Evolutionary conservation across 1,139 yeast genomes (phyloP).

Genomic region (Hemisphaericaspora xylofermentans): DNA sequence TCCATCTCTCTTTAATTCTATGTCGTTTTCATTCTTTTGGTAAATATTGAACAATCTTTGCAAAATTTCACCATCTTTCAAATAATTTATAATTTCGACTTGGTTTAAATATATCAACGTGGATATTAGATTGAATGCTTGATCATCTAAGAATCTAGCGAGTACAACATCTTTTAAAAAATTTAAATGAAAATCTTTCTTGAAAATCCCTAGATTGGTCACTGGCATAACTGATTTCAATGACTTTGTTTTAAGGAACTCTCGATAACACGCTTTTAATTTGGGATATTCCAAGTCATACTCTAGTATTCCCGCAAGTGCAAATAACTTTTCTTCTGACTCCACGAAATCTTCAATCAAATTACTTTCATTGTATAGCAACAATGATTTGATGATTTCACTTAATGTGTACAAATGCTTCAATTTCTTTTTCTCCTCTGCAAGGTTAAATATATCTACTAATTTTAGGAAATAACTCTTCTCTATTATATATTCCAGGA

Average conservation of each 20-base stretch:
- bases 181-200: constrained; percentile 72
- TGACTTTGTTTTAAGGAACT: constrained; percentile 55
- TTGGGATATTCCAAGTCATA: constrained; percentile 86
- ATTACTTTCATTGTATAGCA: constrained; percentile 68
- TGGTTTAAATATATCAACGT: constrained; percentile 70
- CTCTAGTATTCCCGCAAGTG: constrained; percentile 80
- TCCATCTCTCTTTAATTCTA: constrained; percentile 59
- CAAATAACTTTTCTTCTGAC: constrained; percentile 55
- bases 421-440: constrained; percentile 54
- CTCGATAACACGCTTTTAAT: constrained; percentile 76
- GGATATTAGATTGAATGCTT: constrained; percentile 62
- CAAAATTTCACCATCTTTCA: constrained; percentile 55
- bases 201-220: constrained; percentile 56
- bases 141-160: constrained; percentile 80
- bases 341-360: constrained; percentile 67
- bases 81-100: constrained; percentile 63
- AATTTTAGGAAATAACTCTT: constrained; percentile 54
- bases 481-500: constrained; percentile 51
- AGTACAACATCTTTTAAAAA: constrained; percentile 84
- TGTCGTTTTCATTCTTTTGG: constrained; percentile 12
- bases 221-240: constrained; percentile 76
- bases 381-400: constrained; percentile 66
- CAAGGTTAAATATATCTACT: constrained; percentile 49
- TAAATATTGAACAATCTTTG: constrained; percentile 59
- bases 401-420: constrained; percentile 62